These are phyloP conservation scores for Serendipita sp. DNA, from an alignment of 768 basidiomycete genomes.

Conservation along the genomic window DNA sequence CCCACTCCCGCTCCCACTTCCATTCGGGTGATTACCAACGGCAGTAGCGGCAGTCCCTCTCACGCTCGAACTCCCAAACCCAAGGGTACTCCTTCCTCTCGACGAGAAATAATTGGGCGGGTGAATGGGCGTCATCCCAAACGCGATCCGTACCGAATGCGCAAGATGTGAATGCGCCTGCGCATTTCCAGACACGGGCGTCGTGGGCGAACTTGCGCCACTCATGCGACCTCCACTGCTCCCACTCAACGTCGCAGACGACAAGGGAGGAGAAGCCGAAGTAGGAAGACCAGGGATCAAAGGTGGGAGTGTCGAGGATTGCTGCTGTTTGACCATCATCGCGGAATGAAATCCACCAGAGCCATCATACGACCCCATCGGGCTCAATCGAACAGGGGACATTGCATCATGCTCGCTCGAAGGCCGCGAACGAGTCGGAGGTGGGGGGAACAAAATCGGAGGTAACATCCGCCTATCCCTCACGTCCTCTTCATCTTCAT, in stretches of 20 bases:
- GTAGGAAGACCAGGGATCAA: not conserved
- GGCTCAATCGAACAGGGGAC: conserved; percentile 2
- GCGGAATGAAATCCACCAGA: not conserved
- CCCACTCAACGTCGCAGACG: not conserved
- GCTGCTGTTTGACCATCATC: not conserved
- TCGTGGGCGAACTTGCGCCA: not conserved
- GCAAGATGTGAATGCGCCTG: conserved; percentile 33
- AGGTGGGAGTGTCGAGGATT: not conserved
- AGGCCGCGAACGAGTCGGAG: not conserved
- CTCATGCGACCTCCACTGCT: too few relatives aligned
- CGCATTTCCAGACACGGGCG: not conserved
- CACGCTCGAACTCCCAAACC: not conserved
- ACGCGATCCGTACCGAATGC: conserved; percentile 71
- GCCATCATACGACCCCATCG: not conserved
- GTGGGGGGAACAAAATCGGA: not conserved
- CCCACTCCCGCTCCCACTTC: too few relatives aligned
- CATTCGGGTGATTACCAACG: not conserved
- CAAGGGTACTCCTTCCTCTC: not conserved
- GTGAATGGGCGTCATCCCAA: conserved; percentile 81
- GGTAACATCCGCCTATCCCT: too few relatives aligned
- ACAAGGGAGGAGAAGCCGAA: not conserved
- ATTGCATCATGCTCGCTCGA: not conserved
- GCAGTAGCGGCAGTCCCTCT: not conserved
- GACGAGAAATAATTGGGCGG: conserved; percentile 5
- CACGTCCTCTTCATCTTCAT: too few relatives aligned